Base-by-base conservation (phyloP, 192 early-diverging fungal genomes). In the Podila clonocystis region DNA sequence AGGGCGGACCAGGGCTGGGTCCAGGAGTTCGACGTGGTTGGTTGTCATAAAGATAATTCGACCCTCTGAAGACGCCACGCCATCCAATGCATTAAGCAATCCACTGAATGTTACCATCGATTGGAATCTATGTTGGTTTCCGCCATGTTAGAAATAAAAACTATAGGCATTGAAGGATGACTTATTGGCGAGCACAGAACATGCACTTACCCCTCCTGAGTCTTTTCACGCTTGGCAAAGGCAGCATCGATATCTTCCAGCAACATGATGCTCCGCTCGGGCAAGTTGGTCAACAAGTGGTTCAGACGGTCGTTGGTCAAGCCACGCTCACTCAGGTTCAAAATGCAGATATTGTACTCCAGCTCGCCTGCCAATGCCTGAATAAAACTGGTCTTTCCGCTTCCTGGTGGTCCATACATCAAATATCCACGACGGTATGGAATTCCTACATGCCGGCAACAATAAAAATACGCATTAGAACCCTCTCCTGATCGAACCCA, bases 41-140 rank as follows among this genome's bases (percentile, higher is more conserved):
- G 96, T 97, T 9, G 96, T 97, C 92, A 97, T 92, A 68, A 97
- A 94, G 24, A 97, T 92, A 50, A 97, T 92, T 17, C 94, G 88
- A 59, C 94, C 95, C 82, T 95, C 96, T 50, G 92, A 88, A 8
- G 96, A 93, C 2, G 94, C 91, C 2, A 96, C 92, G 20, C 96
- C 96, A 63, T 97, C 96, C 62, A 97, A 70, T 0, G 96, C 94
- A 79, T 97, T 97, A 68, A 97, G 86, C 17, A 96, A 87, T 2
- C 96, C 94, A 67, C 92, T 93, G 64, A 95, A 94, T 3, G 94
- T 95, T 8, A 95, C 90, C 91, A 91, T 93, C 4, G 94, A 95
- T 58, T 91, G 90, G 64, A 89, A 91, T 5, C 83, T 85, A 73
- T 45, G 22, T 36, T 22, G n/a, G 9, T 19, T 31, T 29, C 12